Evolutionary conservation across 108 stramenopile species (phyloP).

Genomic region (Chaetoceros tenuissimus): DNA sequence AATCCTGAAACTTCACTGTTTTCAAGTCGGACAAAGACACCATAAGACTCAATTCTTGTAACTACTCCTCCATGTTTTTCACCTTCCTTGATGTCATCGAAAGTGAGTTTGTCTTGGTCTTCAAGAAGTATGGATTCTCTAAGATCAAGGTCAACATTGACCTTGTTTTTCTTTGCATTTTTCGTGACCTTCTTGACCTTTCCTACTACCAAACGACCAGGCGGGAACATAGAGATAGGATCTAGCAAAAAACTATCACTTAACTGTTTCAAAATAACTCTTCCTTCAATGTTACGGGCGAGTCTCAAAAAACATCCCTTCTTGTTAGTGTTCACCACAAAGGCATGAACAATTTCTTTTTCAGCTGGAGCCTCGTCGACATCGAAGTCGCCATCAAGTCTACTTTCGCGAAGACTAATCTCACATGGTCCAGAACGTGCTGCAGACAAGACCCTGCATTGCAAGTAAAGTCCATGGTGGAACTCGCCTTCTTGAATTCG

Average conservation of each 20-base stretch:
- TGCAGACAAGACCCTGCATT: conserved; percentile 52
- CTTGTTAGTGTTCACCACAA: conserved; percentile 76
- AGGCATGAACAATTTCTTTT: conserved; percentile 74
- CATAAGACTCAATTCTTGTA: conserved; percentile 77
- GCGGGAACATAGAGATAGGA: conserved; percentile 69
- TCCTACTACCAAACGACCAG: conserved; percentile 86
- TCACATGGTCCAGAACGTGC: conserved; percentile 38
- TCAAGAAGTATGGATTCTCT: conserved; percentile 65
- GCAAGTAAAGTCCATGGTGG: conserved; percentile 46
- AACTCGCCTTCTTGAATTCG: conserved; percentile 19
- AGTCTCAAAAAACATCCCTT: conserved; percentile 92
- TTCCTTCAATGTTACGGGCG: conserved; percentile 60
- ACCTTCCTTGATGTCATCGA: conserved; percentile 67
- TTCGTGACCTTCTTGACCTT: conserved; percentile 56
- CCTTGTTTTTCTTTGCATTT: conserved; percentile 14
- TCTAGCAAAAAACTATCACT: conserved; percentile 79
- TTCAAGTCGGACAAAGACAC: conserved; percentile 87
- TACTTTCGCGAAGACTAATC: conserved; percentile 55
- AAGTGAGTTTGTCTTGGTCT: conserved; percentile 36
- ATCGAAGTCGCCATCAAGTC: conserved; percentile 64
- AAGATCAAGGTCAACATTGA: conserved; percentile 66
- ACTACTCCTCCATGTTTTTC: conserved; percentile 83
- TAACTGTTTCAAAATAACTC: conserved; percentile 85
- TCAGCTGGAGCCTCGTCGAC: conserved; percentile 54
- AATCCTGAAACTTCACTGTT: conserved; percentile 84